Evolutionary conservation across 1,139 yeast genomes (phyloP), one percentile per base, ranked within the genome.

Genomic region (Taphrina communis): DNA sequence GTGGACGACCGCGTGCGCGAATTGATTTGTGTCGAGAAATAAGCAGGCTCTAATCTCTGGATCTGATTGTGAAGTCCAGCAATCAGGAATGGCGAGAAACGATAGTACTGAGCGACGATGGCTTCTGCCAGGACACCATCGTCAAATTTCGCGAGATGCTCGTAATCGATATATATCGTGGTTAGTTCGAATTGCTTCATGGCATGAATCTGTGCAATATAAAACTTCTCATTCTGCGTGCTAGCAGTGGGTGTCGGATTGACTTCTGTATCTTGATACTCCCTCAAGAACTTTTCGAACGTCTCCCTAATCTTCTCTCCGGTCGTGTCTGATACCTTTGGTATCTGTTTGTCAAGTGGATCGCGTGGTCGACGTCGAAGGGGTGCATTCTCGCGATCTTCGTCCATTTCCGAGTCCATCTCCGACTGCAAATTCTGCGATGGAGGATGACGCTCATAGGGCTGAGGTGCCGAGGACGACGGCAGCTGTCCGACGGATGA

Each of bases 231-330:
- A 12, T 56, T 42, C 35, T 58, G 59, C n/a, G 63, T 62, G 21
- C 58, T 48, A 1, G 65, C 42, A n/a, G 67, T 44, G 7, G 63
- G 59, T 25, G 61, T 42, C n/a, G 80, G 59, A 77, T 44, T 74
- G 74, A 6, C 72, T 70, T 19, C 73, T 70, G 14, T 70, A 11
- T 72, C 73, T 36, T 59, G 69, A 62, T 73, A 73, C 9, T 86
- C 88, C 76, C 88, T 90, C 72, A 94, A 80, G 76, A 94, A 94
- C 73, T 84, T 86, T 77, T 92, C 97, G 77, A 94, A 94, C 39
- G 95, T 87, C 77, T 92, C 97, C 67, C 95, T 84, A 17, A 94
- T 97, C 74, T 91, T 90, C 76, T 93, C 97, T 71, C 97, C 97
- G 6, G 97, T 92, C 55, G 88, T 86, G 80, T 94, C 99, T 25